These are phyloP conservation scores for Prototheca wickerhamii DNA, from an alignment of 163 green algal species.

Conservation along the genomic window DNA sequence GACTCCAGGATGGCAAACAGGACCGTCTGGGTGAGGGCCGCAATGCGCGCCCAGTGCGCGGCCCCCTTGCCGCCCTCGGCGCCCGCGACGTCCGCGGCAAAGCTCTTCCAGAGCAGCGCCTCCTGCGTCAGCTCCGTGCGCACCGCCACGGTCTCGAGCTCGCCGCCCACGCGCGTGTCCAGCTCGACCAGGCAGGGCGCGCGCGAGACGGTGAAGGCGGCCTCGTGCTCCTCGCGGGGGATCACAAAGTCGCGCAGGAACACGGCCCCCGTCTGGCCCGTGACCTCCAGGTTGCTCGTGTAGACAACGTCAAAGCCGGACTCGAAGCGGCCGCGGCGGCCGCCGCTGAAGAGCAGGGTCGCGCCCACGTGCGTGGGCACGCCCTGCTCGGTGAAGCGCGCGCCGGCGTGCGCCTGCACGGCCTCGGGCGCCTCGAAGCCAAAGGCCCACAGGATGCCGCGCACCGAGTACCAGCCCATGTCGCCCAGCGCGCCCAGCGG, in stretches of 20 bases:
- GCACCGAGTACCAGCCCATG: constrained; percentile 47
- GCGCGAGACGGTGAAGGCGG: constrained; percentile 13
- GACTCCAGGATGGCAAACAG: constrained; percentile 27
- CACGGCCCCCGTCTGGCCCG: constrained; percentile 24
- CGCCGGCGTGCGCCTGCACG: constrained; percentile 24
- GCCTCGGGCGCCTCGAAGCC: constrained; percentile 24
- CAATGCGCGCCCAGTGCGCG: constrained; percentile 18
- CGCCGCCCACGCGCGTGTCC: constrained; percentile 5
- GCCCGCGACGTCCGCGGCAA: constrained; percentile 18
- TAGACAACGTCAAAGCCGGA: constrained; percentile 23
- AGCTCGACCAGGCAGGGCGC: constrained; percentile 10
- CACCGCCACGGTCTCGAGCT: constrained; percentile 4
- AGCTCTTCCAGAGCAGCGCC: constrained; percentile 36
- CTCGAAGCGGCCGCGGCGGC: constrained; percentile 18
- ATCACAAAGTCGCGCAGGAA: constrained; percentile 37
- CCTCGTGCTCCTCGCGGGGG: constrained; percentile 14
- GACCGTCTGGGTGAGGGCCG: constrained; percentile 27
- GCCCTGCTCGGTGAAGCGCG: constrained; percentile 24
- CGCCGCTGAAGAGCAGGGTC: constrained; percentile 36
- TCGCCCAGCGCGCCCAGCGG: constrained; percentile 38
- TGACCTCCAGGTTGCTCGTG: constrained; percentile 17
- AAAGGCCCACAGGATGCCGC: constrained; percentile 38
- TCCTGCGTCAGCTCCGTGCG: constrained; percentile 19
- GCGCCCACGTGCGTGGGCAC: constrained; percentile 29
- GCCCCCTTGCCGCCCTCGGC: constrained; percentile 9